Evolutionary conservation across 2,329 filamentous ascomycete genomes (phyloP).

Genomic region (Penicillium sp.): DNA sequence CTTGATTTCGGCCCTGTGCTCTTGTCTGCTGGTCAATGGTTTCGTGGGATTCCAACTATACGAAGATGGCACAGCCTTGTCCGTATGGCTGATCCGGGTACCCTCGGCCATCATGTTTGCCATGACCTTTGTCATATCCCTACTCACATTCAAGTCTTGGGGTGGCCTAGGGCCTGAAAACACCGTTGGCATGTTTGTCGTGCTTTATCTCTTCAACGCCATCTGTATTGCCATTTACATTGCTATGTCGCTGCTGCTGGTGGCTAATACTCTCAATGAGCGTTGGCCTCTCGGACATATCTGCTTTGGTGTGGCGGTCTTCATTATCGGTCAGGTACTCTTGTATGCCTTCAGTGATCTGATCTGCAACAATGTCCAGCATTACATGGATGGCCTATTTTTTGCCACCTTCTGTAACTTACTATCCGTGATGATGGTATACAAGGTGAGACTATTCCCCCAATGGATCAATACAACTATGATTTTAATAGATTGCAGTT

Average conservation of each 20-base stretch:
- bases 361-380: slow-evolving; percentile 80
- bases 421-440: slow-evolving; percentile 98
- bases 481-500: slow-evolving; percentile 60
- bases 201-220: slow-evolving; percentile 87
- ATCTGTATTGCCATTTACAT: slow-evolving; percentile 84
- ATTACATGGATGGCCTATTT: slow-evolving; percentile 93
- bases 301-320: slow-evolving; percentile 84
- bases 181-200: slow-evolving; percentile 84
- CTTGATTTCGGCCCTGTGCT: slow-evolving; percentile 79
- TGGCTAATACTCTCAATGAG: slow-evolving; percentile 86
- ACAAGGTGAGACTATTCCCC: slow-evolving; percentile 67
- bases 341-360: slow-evolving; percentile 84
- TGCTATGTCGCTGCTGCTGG: slow-evolving; percentile 82
- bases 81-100: slow-evolving; percentile 85
- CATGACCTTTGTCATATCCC: slow-evolving; percentile 80
- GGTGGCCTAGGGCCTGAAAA: slow-evolving; percentile 81
- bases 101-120: slow-evolving; percentile 79
- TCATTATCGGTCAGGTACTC: slow-evolving; percentile 87
- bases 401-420: slow-evolving; percentile 93
- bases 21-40: slow-evolving; percentile 90
- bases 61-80: slow-evolving; percentile 91
- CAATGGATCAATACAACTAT: neutral
- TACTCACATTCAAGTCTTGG: slow-evolving; percentile 92
- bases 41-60: slow-evolving; percentile 99
- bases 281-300: slow-evolving; percentile 95